These are phyloP conservation scores for Agrocybe praecox DNA, from an alignment of 768 basidiomycete genomes.

Conservation along the genomic window DNA sequence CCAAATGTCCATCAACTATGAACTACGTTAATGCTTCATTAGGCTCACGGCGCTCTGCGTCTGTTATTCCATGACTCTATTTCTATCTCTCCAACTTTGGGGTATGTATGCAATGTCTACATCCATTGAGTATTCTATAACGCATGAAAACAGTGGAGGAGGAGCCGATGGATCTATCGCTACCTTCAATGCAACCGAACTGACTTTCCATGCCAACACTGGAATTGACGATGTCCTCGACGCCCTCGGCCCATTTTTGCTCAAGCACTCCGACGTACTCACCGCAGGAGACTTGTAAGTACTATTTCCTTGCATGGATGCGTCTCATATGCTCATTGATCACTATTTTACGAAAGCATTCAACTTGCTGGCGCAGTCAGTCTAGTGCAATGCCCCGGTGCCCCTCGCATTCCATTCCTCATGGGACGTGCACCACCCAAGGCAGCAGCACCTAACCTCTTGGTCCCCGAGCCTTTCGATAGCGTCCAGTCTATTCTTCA, in stretches of 20 bases:
- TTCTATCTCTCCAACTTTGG: constrained; percentile 37
- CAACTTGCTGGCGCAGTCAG: constrained; percentile 50
- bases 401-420: constrained; percentile 44
- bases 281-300: constrained; percentile 49
- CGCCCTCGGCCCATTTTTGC: constrained; percentile 25
- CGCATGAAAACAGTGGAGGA: constrained; percentile 30
- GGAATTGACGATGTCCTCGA: constrained; percentile 46
- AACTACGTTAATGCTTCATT: background rate
- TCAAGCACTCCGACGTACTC: constrained; percentile 24
- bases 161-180: constrained; percentile 55
- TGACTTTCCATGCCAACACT: constrained; percentile 41
- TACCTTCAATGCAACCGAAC: constrained; percentile 44
- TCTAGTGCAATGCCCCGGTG: constrained; percentile 43
- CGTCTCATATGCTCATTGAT: constrained; percentile 18
- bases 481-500: constrained; percentile 30
- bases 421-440: constrained; percentile 35
- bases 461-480: constrained; percentile 22
- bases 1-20: background rate
- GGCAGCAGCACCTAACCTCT: constrained; percentile 27
- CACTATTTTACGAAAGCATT: constrained; percentile 30
- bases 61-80: constrained; percentile 46
- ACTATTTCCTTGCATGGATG: background rate
- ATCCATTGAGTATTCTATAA: background rate
- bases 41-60: constrained; percentile 33
- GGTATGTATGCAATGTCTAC: constrained; percentile 20